Conservation (phyloP, 495 filamentous ascomycete species). For the Trichoderma orchidacearum region DNA sequence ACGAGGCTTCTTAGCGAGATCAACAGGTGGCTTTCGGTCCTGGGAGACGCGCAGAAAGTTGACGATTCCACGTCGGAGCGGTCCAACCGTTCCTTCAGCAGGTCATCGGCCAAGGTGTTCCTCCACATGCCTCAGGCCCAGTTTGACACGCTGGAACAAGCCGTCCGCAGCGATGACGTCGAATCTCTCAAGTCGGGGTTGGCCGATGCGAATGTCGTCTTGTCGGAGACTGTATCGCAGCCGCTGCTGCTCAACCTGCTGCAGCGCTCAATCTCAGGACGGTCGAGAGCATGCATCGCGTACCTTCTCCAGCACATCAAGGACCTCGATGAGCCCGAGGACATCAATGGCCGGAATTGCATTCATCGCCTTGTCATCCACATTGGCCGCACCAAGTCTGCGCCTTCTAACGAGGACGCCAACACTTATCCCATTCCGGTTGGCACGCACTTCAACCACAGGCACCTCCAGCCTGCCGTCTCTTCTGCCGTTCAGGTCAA, state of each 20-base stretch:
- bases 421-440: slow-evolving; percentile 32
- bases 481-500: slow-evolving; percentile 39
- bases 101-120: slow-evolving; percentile 53
- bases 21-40: slow-evolving; percentile 78
- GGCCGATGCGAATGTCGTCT: slow-evolving; percentile 21
- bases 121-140: slow-evolving; percentile 52
- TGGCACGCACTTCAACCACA: slow-evolving; percentile 47
- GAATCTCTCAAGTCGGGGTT: slow-evolving; percentile 45
- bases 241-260: slow-evolving; percentile 64
- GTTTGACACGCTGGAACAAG: slow-evolving; percentile 62
- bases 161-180: slow-evolving; percentile 62
- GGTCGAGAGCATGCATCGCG: slow-evolving; percentile 52
- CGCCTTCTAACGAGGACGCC: slow-evolving; percentile 33
- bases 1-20: slow-evolving; percentile 56
- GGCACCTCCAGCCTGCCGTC: slow-evolving; percentile 52
- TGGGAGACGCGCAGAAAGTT: slow-evolving; percentile 54
- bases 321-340: slow-evolving; percentile 69
- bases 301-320: slow-evolving; percentile 51
- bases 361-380: slow-evolving; percentile 84
- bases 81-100: slow-evolving; percentile 57
- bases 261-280: slow-evolving; percentile 67
- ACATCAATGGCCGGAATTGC: slow-evolving; percentile 88
- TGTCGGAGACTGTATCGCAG: slow-evolving; percentile 38
- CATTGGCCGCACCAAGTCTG: slow-evolving; percentile 66
- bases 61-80: slow-evolving; percentile 61